Percentiles rank a stretch among this genome's conserved stretches.
These are phyloP conservation scores for Penicillium hordei DNA, from an alignment of 2,329 filamentous ascomycete species.

Conservation along the genomic window DNA sequence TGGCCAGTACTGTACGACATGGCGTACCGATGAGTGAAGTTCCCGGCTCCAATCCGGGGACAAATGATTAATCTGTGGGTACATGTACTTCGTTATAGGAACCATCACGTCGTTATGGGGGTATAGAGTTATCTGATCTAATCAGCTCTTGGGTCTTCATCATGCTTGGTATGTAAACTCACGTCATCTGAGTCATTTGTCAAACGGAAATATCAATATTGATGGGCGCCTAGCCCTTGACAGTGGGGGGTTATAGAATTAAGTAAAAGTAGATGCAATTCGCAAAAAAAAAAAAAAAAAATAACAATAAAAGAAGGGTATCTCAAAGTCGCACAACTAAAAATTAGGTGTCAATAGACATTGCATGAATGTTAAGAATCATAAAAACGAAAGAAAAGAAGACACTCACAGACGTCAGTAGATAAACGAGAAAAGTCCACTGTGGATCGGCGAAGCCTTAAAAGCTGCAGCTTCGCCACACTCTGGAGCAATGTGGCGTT, in stretches of 20 bases:
- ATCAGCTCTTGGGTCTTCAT: neutral
- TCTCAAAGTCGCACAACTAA: constrained; percentile 14
- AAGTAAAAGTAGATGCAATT: constrained; percentile 2
- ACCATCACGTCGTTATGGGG: constrained; percentile 31
- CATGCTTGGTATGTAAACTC: neutral
- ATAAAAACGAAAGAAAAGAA: constrained; percentile 6
- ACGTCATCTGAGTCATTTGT: constrained; percentile 4
- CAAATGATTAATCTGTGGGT: constrained; percentile 24
- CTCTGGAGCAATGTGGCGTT: constrained; percentile 29
- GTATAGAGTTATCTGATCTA: neutral
- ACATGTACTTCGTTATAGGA: constrained; percentile 25
- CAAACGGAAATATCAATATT: constrained; percentile 4
- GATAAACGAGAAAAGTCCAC: constrained; percentile 23
- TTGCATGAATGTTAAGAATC: constrained; percentile 9
- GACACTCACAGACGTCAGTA: constrained; percentile 16
- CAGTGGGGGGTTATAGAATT: constrained; percentile 7
- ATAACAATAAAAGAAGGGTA: constrained; percentile 1
- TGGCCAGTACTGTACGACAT: constrained; percentile 40
- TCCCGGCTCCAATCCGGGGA: constrained; percentile 31
- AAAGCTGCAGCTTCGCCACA: constrained; percentile 42
- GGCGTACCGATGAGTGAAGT: constrained; percentile 28
- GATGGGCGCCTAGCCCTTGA: neutral
- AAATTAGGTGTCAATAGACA: constrained; percentile 9
- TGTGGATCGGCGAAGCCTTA: constrained; percentile 21
- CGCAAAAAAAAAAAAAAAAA: neutral